phyloP scores from a whole-genome alignment of 1,284 basidiomycete species.

The Pyrrhoderma lamaoense region DNA sequence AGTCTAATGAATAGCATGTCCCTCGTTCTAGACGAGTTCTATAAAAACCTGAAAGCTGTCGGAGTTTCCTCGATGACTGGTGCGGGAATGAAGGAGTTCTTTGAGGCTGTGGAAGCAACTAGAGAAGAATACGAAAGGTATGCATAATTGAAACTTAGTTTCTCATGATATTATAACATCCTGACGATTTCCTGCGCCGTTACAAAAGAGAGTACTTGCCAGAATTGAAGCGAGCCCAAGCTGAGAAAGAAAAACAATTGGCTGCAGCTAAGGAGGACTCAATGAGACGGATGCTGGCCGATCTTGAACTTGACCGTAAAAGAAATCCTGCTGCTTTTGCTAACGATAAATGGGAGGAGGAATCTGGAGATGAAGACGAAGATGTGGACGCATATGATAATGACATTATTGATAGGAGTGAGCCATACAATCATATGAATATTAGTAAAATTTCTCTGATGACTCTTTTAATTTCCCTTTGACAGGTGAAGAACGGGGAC shows the following conservation, averaged over 20 bases:
- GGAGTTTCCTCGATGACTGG: slow-evolving; percentile 96
- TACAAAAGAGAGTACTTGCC: slow-evolving; percentile 81
- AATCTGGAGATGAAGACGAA: slow-evolving; percentile 53
- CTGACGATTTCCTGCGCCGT: not conserved
- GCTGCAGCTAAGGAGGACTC: slow-evolving; percentile 72
- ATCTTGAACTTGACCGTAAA: slow-evolving; percentile 69
- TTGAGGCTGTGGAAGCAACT: slow-evolving; percentile 84
- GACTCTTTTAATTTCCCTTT: slow-evolving; percentile 4
- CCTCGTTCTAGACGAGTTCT: slow-evolving; percentile 96
- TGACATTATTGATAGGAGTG: slow-evolving; percentile 63
- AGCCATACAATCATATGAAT: slow-evolving; percentile 25
- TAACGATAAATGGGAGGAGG: slow-evolving; percentile 50
- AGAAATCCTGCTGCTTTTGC: slow-evolving; percentile 42
- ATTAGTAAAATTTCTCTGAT: slow-evolving; percentile 4
- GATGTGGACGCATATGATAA: slow-evolving; percentile 45
- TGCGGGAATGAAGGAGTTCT: slow-evolving; percentile 85
- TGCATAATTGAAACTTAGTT: no score
- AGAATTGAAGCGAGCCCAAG: slow-evolving; percentile 70
- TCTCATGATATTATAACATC: not conserved
- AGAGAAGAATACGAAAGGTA: slow-evolving; percentile 85
- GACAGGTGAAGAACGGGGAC: slow-evolving; percentile 58
- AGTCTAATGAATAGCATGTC: slow-evolving; percentile 99
- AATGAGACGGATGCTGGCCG: slow-evolving; percentile 77
- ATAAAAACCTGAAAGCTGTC: slow-evolving; percentile 91
- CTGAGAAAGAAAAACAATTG: slow-evolving; percentile 44